Evolutionary conservation across 768 basidiomycete genomes (phyloP).

Genomic region (Lentinula boryana): DNA sequence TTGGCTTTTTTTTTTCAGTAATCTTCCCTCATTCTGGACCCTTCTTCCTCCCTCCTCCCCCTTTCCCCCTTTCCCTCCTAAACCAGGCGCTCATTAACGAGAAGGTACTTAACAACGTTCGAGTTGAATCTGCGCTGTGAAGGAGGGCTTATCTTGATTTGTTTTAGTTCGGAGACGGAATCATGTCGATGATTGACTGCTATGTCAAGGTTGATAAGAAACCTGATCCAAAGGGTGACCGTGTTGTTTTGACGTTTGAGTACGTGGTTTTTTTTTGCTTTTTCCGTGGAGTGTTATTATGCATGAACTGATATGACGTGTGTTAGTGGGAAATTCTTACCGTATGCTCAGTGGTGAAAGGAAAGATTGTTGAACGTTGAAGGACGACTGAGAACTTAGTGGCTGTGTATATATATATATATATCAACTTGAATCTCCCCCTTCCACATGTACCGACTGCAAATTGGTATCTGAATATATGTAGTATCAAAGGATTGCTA

Average conservation of each 20-base stretch:
- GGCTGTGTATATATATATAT: too few species aligned
- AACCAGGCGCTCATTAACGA: constrained; percentile 68
- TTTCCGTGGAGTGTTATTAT: neutral
- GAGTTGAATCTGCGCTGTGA: neutral
- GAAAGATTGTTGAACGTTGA: too few species aligned
- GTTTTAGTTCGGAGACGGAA: constrained; percentile 74
- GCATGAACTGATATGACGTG: neutral
- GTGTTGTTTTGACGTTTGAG: constrained; percentile 77
- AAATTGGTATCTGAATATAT: too few species aligned
- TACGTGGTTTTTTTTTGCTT: constrained; percentile 27
- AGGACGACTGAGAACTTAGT: too few species aligned
- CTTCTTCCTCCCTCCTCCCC: too few species aligned
- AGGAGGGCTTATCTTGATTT: neutral
- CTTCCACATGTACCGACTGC: too few species aligned
- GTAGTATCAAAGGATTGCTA: too few species aligned
- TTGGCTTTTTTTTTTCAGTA: too few species aligned
- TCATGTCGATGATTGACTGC: constrained; percentile 89
- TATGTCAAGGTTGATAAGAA: constrained; percentile 63
- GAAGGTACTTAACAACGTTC: constrained; percentile 49
- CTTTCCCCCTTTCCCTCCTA: neutral
- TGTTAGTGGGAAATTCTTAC: constrained; percentile 69
- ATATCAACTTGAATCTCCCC: too few species aligned
- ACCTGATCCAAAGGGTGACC: constrained; percentile 72
- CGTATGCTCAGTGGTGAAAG: constrained; percentile 55
- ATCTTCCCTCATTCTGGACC: neutral